A percentile compares a stretch with the other conserved stretches of the same genome.
phyloP scores from a whole-genome alignment of 345 rosid species.

The Linum trigynum region DNA sequence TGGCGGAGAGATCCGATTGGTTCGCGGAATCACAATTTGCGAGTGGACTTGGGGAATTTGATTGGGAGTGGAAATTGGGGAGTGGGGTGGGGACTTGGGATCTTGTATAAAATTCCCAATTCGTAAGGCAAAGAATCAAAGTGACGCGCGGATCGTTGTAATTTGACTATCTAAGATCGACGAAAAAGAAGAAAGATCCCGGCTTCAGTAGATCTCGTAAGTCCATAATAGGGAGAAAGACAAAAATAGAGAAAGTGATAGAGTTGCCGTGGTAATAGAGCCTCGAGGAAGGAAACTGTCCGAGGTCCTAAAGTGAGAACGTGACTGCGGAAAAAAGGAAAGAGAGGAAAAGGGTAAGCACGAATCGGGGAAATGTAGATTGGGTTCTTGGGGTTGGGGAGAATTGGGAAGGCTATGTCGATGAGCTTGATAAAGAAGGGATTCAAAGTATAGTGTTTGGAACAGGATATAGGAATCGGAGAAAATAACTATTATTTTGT shows the following conservation, averaged over 20 bases:
- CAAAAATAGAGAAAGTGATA: neutral
- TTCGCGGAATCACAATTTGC: too few relatives aligned
- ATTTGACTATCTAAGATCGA: too few relatives aligned
- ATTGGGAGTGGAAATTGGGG: neutral
- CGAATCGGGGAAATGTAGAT: conserved; percentile 53
- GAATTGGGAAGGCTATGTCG: conserved; percentile 96
- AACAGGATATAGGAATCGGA: conserved; percentile 45
- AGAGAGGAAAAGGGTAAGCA: neutral
- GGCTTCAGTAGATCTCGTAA: too few relatives aligned
- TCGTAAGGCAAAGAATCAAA: too few relatives aligned
- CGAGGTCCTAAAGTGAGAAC: neutral
- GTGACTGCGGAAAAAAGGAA: conserved; percentile 8
- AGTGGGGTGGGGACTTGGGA: neutral
- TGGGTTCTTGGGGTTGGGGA: conserved; percentile 87
- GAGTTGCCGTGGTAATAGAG: too few relatives aligned
- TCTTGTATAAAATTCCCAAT: too few relatives aligned
- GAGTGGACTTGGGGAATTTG: neutral
- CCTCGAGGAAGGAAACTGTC: neutral
- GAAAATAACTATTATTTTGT: neutral
- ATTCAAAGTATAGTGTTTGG: conserved; percentile 91
- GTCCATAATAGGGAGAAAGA: too few relatives aligned
- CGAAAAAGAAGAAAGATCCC: too few relatives aligned
- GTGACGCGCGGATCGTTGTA: too few relatives aligned
- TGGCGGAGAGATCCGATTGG: neutral
- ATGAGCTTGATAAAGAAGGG: conserved; percentile 68